Base-by-base conservation (phyloP, 345 rosid genomes). In the Diplotaxis tenuifolia region DNA sequence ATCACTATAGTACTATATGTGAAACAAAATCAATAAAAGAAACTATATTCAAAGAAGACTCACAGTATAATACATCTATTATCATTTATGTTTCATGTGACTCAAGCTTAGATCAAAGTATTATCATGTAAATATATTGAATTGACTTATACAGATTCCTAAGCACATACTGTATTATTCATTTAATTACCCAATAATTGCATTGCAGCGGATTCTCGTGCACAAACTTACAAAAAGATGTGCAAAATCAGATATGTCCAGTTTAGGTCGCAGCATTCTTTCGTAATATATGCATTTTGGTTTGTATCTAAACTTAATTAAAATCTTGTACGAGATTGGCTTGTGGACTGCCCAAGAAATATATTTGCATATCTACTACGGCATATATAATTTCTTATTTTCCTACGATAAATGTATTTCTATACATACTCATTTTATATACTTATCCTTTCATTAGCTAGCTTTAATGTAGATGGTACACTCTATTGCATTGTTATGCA, bases 341-440 rank as follows among this genome's bases (percentile, higher is more conserved):
- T 50, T 70, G 84, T 82, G 87, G 80, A 83, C 97, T 86, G 97
- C 94, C 89, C 94, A 75, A 91, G 85, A 84, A 62, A 84, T 82
- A 31, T 29, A 25, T 56, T 81, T 52, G 82, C n/a, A 86, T 73
- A 77, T 72, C 34, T 14, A 9, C 47, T 81, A 81, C 80, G 73
- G 31, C 70, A 28, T 52, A 52, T 21, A 4, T 54, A 11, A 10
- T 23, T 74, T 47, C 1, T 15, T 20, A 15, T 42, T 15, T 50
- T 4, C 40, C 29, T 29, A 18, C 57, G 20, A 34, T 67, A 58
- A 58, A 67, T 74, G 42, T 63, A 62, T 55, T n/a, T n/a, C n/a
- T n/a, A 68, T 9, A 29, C 71, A 81, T 81, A 78, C 83, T 72
- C 76, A 9, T 56, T 66, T 34, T 69, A 42, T 49, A 40, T 16